These are phyloP conservation scores for Ploettnerulaceae sp. DNA, from an alignment of 2,329 filamentous ascomycete species.

Conservation along the genomic window DNA sequence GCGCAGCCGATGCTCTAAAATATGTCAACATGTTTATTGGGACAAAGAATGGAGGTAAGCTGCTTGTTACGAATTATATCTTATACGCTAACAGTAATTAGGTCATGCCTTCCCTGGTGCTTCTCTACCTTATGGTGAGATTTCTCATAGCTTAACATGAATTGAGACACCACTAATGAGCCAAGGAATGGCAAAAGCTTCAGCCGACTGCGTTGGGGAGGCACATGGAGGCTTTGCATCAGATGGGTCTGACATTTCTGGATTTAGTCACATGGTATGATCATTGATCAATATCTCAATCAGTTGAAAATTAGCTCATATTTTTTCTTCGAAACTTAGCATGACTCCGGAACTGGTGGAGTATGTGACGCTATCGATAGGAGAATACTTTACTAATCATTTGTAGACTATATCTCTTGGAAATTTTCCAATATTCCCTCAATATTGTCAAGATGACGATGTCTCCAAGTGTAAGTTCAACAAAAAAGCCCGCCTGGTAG, in stretches of 20 bases:
- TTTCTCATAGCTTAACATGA: not conserved
- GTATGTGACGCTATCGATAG: not conserved
- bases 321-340: no score
- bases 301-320: no score
- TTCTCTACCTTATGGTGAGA: conserved; percentile 41
- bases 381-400: not conserved
- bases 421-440: conserved; percentile 44
- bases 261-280: conserved; percentile 41
- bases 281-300: no score
- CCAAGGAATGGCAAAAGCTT: conserved; percentile 49
- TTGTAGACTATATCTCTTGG: conserved; percentile 39
- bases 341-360: conserved; percentile 43
- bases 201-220: conserved; percentile 46
- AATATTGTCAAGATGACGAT: conserved; percentile 41
- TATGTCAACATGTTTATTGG: conserved; percentile 48
- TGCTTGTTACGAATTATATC: not conserved
- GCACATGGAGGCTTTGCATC: conserved; percentile 44
- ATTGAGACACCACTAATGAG: conserved; percentile 6
- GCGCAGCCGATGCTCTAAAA: conserved; percentile 25
- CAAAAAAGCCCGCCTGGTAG: conserved; percentile 39
- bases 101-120: conserved; percentile 51
- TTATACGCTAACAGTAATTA: not conserved
- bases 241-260: conserved; percentile 45
- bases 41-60: conserved; percentile 44
- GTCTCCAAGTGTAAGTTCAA: conserved; percentile 53